Conservation (phyloP, 2,329 filamentous ascomycete genomes). For the Fusarium pseudoanthophilum region DNA sequence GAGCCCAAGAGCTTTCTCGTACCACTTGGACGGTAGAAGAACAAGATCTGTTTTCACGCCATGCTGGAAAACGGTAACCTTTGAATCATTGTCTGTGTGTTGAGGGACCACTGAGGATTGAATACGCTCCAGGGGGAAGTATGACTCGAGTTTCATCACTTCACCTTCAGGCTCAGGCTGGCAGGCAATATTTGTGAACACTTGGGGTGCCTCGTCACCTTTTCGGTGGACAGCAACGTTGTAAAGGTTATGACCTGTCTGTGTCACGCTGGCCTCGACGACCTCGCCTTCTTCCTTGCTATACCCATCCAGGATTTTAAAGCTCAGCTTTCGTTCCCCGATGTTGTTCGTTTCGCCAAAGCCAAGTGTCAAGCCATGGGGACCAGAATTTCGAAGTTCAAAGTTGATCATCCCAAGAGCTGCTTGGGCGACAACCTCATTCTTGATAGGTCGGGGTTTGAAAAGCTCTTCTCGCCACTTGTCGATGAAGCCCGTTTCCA, state of each 20-base stretch:
- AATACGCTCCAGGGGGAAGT: constrained; percentile 84
- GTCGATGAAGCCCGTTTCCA: constrained; percentile 96
- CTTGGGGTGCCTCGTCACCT: constrained; percentile 50
- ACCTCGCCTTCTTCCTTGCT: constrained; percentile 73
- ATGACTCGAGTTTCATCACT: constrained; percentile 56
- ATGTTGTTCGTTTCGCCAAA: constrained; percentile 60
- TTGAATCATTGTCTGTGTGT: constrained; percentile 63
- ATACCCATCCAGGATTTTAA: constrained; percentile 69
- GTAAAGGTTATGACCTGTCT: constrained; percentile 60
- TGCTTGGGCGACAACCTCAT: constrained; percentile 87
- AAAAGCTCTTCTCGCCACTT: constrained; percentile 88
- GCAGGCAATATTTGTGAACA: constrained; percentile 60
- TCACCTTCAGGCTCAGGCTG: constrained; percentile 47
- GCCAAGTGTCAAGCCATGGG: constrained; percentile 64
- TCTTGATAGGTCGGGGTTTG: constrained; percentile 65
- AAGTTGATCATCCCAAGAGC: constrained; percentile 77
- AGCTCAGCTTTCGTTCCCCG: constrained; percentile 59
- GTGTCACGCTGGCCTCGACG: constrained; percentile 62
- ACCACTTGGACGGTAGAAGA: constrained; percentile 77
- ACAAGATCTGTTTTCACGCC: constrained; percentile 68
- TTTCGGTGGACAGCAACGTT: constrained; percentile 58
- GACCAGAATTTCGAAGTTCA: constrained; percentile 53
- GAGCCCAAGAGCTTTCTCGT: constrained; percentile 85
- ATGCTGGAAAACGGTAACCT: constrained; percentile 81
- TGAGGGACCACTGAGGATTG: constrained; percentile 79